These are phyloP conservation scores for Backusella parvicylindrica DNA, from an alignment of 192 early-diverging fungal species.

Conservation along the genomic window DNA sequence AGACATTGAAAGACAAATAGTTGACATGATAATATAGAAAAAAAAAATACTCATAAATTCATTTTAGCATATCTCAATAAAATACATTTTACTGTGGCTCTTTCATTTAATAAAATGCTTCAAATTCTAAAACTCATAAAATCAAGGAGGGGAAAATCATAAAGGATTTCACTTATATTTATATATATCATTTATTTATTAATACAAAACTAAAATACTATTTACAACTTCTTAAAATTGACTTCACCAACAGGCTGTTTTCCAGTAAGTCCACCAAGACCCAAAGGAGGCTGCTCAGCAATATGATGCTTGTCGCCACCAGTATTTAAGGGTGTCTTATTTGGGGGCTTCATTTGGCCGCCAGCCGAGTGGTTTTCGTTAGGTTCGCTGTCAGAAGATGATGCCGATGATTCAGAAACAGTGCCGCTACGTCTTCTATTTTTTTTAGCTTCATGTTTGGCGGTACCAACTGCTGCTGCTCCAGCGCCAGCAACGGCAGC, in stretches of 20 bases:
- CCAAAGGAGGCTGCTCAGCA: conserved; percentile 19
- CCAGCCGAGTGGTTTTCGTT: neutral
- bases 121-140: neutral
- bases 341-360: neutral
- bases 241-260: conserved; percentile 29
- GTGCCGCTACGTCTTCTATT: neutral
- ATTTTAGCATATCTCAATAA: neutral
- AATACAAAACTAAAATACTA: neutral
- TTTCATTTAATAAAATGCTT: neutral
- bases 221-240: conserved; percentile 22
- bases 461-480: neutral
- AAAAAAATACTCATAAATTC: neutral
- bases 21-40: neutral
- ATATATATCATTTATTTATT: neutral
- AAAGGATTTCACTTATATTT: neutral
- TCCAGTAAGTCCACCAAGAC: conserved; percentile 23
- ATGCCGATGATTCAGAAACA: neutral
- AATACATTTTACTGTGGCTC: too few relatives aligned
- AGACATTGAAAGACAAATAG: neutral
- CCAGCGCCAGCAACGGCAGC: neutral
- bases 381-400: neutral
- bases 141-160: too few relatives aligned
- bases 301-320: conserved; percentile 16
- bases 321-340: conserved; percentile 13
- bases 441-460: neutral